These are phyloP conservation scores for Venustampulla echinocandica DNA, from an alignment of 495 filamentous ascomycete species.

Conservation along the genomic window DNA sequence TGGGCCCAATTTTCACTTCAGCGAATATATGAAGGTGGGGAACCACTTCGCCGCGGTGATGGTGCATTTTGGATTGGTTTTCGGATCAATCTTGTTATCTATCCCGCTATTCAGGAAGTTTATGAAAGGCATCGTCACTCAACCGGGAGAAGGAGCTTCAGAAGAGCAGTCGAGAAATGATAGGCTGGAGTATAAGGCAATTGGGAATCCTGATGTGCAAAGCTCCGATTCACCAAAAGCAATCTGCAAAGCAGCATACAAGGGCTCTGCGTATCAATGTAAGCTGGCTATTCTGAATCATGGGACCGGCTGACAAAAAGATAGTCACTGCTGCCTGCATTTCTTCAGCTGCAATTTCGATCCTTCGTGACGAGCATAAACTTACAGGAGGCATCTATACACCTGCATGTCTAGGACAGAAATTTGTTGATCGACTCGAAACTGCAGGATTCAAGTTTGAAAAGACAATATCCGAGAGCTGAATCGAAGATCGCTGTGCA, in stretches of 20 bases:
- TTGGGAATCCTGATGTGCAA: constrained; percentile 54
- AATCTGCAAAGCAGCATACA: constrained; percentile 47
- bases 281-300: constrained; percentile 21
- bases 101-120: constrained; percentile 48
- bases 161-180: constrained; percentile 49
- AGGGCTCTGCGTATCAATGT: constrained; percentile 58
- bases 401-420: constrained; percentile 72
- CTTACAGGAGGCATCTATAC: constrained; percentile 68
- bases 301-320: not conserved
- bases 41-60: constrained; percentile 49
- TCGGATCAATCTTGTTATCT: constrained; percentile 43
- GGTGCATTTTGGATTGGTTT: constrained; percentile 46
- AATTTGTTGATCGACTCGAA: constrained; percentile 61
- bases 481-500: too few species aligned
- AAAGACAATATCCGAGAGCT: constrained; percentile 28
- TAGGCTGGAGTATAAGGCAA: constrained; percentile 53
- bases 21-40: constrained; percentile 55
- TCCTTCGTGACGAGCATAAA: constrained; percentile 56
- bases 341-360: constrained; percentile 59
- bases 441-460: constrained; percentile 57
- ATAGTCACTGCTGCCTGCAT: constrained; percentile 59
- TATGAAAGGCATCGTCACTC: constrained; percentile 42
- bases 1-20: constrained; percentile 64
- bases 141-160: constrained; percentile 60
- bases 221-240: constrained; percentile 35